Base-by-base conservation (phyloP, 495 filamentous ascomycete genomes). In the Hypoxylon subgilvum region DNA sequence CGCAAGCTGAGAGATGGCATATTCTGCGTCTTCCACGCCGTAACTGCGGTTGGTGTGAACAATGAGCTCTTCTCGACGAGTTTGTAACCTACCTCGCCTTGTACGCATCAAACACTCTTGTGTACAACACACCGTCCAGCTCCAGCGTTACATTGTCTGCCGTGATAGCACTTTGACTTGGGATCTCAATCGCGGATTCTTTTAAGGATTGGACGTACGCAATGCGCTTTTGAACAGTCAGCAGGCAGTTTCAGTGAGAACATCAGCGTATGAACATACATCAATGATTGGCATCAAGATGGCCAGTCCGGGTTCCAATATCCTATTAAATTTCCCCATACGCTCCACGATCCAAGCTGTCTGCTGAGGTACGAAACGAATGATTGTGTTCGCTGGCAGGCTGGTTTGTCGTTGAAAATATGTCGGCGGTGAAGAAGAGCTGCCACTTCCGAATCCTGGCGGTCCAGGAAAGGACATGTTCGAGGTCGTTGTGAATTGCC, bases 301-400 rank as follows among this genome's bases (percentile, higher is more conserved):
- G 4, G 95, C 91, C 31, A 98, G 76, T 47, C 94, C 94, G 0
- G 94, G 94, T 57, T 96, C 82, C 42, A 98, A 74, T 59, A 97
- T 97, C 17, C 91, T 82, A 74, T 90, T 84, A 79, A 94, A 98
- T 70, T 92, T 93, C 40, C 94, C 94, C 94, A 98, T 98, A 57
- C 94, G 90, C 77, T 98, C 95, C 30, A 98, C 94, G 53, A 98
- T 91, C 95, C 95, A 98, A 77, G 94, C 95, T 50, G 93, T 96
- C 78, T 97, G 94, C 74, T 98, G 95, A 6, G 95, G 94, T 21
- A 98, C 95, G 78, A 98, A 98, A 48, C 92, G 91, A 58, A 98
- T 82, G 62, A 98, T 80, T 17, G 95, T 97, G 76, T 97, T 98
- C 49, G 92, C 88, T 16, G 94, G 94, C 21, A 96, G 79, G 12